Conservation (phyloP, 2,329 filamentous ascomycete species). For the Lasiodiplodia hormozganensis region DNA sequence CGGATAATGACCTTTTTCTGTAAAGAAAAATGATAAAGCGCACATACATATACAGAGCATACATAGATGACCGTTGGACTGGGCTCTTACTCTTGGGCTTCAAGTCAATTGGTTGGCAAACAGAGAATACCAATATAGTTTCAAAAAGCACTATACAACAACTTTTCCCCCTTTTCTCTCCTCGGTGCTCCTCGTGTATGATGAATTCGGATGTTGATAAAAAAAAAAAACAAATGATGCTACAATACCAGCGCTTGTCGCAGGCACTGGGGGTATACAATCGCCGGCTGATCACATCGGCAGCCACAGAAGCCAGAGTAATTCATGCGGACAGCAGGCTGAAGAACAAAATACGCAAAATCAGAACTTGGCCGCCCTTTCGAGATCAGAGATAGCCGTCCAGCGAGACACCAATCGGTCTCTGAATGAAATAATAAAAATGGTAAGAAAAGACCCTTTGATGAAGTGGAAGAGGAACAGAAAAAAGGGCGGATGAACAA, state of each 20-base stretch:
- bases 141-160: neutral
- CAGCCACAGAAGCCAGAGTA: neutral
- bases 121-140: neutral
- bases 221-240: neutral
- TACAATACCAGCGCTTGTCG: neutral
- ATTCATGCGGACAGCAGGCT: neutral
- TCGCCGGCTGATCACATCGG: neutral
- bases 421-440: neutral
- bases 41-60: conserved; percentile 2
- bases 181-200: neutral
- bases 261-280: neutral
- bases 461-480: neutral
- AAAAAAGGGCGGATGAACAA: neutral
- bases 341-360: neutral
- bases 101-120: neutral
- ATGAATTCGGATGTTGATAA: neutral
- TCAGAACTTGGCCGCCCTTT: neutral
- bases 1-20: neutral
- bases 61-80: neutral
- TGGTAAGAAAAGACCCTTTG: neutral
- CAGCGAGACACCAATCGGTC: neutral
- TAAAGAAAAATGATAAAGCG: neutral
- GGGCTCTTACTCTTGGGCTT: neutral
- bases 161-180: neutral
- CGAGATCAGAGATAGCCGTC: neutral